A percentile compares a stretch with the other conserved stretches of the same genome.
These are phyloP conservation scores for Aspergillus niger DNA, from an alignment of 2,329 filamentous ascomycete genomes.

Conservation along the genomic window DNA sequence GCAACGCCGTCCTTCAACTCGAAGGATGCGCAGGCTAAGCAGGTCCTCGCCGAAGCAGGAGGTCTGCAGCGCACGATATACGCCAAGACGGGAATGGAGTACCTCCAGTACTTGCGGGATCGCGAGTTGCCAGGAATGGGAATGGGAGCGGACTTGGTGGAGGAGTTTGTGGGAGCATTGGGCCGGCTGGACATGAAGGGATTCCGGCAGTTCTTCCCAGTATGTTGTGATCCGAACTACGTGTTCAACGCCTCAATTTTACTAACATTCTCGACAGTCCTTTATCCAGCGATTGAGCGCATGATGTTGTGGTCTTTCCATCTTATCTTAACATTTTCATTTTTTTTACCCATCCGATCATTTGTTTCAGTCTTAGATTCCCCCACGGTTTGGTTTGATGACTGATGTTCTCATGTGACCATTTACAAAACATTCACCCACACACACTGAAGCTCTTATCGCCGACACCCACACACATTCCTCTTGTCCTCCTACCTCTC, in stretches of 20 bases:
- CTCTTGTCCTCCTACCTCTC: conserved; percentile 1
- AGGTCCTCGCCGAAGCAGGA: conserved; percentile 86
- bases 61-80: conserved; percentile 87
- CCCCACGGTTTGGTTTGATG: conserved; percentile 32
- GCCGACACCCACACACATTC: conserved; percentile 4
- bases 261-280: conserved; percentile 29
- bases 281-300: conserved; percentile 50
- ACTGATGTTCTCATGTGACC: conserved; percentile 27
- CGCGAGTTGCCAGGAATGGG: conserved; percentile 51
- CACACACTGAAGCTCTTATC: conserved; percentile 13
- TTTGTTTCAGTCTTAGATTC: conserved; percentile 26
- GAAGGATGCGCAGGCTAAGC: conserved; percentile 83
- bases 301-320: conserved; percentile 30
- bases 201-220: conserved; percentile 53
- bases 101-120: conserved; percentile 58
- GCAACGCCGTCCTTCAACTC: conserved; percentile 77
- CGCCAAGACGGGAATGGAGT: conserved; percentile 80
- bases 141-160: conserved; percentile 49
- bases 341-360: conserved; percentile 9
- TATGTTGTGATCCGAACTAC: conserved; percentile 24
- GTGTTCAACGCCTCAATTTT: not conserved
- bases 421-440: conserved; percentile 3
- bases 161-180: conserved; percentile 51
- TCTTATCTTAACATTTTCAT: conserved; percentile 11
- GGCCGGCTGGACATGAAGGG: conserved; percentile 47